Evolutionary conservation across 106 monocot species (phyloP).

Genomic region (Alisma plantagoaquatica): DNA sequence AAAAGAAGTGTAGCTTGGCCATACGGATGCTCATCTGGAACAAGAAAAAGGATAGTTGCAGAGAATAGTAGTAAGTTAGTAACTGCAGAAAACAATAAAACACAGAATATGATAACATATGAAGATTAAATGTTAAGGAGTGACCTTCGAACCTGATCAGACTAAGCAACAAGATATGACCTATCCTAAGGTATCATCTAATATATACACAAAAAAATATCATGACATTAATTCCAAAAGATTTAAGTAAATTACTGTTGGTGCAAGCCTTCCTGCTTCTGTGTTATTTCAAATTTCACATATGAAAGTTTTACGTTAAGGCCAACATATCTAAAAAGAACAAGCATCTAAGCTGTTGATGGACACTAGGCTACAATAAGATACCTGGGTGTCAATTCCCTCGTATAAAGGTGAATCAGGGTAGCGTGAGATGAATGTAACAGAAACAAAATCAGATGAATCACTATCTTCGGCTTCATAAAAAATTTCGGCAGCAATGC

Average conservation of each 20-base stretch:
- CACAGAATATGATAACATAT: neutral
- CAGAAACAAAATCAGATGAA: constrained; percentile 66
- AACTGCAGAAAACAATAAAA: too few species aligned
- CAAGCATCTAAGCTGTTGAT: too few species aligned
- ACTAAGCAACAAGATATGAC: too few species aligned
- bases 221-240: too few species aligned
- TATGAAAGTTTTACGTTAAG: too few species aligned
- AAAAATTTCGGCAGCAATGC: constrained; percentile 38
- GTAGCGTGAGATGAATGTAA: constrained; percentile 58
- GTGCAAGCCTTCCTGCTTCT: too few species aligned
- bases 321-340: too few species aligned
- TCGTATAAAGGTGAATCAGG: constrained; percentile 80
- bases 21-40: constrained; percentile 87
- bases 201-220: too few species aligned
- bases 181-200: too few species aligned
- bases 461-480: constrained; percentile 68
- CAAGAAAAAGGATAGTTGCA: neutral
- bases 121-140: neutral
- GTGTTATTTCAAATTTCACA: too few species aligned
- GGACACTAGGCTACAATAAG: neutral
- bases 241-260: too few species aligned
- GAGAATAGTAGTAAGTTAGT: neutral
- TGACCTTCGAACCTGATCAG: too few species aligned
- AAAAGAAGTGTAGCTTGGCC: constrained; percentile 84
- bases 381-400: constrained; percentile 86